These are phyloP conservation scores for Linum lewisii DNA, from an alignment of 345 rosid species.

Conservation along the genomic window DNA sequence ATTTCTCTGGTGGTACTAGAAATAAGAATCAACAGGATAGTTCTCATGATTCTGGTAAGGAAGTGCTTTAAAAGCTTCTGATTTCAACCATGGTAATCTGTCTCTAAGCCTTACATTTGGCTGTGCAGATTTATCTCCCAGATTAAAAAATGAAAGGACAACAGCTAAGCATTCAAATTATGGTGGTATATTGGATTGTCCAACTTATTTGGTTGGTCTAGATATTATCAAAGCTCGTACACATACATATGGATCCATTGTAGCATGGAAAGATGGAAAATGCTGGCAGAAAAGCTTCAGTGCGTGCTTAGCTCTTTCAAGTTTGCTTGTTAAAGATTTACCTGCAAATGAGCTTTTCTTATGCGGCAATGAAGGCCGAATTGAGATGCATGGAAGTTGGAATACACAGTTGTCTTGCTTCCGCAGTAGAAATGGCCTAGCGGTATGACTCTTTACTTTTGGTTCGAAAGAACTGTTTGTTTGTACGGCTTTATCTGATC, in stretches of 20 bases:
- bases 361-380: conserved; percentile 50
- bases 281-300: conserved; percentile 72
- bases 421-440: conserved; percentile 42
- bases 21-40: conserved; percentile 23
- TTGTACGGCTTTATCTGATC: background rate
- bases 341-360: conserved; percentile 35
- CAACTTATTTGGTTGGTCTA: conserved; percentile 67
- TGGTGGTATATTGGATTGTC: conserved; percentile 29
- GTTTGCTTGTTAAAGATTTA: conserved; percentile 37
- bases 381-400: conserved; percentile 51
- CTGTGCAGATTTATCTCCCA: conserved; percentile 44
- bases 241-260: conserved; percentile 35
- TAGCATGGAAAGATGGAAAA: conserved; percentile 40
- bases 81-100: conserved; percentile 6
- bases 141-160: conserved; percentile 20
- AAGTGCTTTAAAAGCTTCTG: conserved; percentile 3
- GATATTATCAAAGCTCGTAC: conserved; percentile 57
- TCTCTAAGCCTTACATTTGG: conserved; percentile 13
- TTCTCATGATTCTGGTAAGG: conserved; percentile 37
- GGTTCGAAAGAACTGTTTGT: conserved; percentile 9
- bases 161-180: conserved; percentile 24
- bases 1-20: conserved; percentile 29
- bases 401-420: conserved; percentile 52
- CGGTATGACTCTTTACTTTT: conserved; percentile 53
- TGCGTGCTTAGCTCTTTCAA: conserved; percentile 50